phyloP scores from a whole-genome alignment of 257 asterid species.

The Solanum sejunctum region DNA sequence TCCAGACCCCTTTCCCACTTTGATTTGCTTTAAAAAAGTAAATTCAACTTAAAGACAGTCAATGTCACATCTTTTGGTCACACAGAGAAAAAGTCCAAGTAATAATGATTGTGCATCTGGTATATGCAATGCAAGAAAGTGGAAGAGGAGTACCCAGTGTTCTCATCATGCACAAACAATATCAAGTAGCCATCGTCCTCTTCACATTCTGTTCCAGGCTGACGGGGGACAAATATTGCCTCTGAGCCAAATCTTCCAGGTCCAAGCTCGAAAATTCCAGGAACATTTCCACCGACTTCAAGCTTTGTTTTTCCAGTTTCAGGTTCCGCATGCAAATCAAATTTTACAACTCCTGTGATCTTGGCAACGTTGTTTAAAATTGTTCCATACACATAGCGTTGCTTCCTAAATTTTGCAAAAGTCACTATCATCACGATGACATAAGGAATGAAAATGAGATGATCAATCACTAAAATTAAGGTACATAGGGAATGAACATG shows the following conservation, averaged over 20 bases:
- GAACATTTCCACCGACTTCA: constrained; percentile 83
- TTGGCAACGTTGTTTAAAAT: constrained; percentile 63
- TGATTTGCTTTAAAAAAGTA: not conserved
- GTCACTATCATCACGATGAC: not conserved
- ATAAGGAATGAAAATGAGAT: not conserved
- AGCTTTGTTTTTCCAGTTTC: constrained; percentile 66
- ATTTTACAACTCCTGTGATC: constrained; percentile 77
- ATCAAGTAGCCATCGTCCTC: constrained; percentile 99
- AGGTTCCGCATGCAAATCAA: constrained; percentile 85
- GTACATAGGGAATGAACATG: not conserved
- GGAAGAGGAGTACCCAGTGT: constrained; percentile 52
- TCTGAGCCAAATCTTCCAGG: constrained; percentile 92
- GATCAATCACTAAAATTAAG: not conserved
- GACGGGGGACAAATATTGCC: constrained; percentile 78
- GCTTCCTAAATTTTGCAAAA: constrained; percentile 49
- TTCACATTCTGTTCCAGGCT: constrained; percentile 59
- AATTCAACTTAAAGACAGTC: not conserved
- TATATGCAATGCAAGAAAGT: not conserved
- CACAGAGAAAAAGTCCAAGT: not conserved
- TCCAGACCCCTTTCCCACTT: not conserved
- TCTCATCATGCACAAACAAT: constrained; percentile 79
- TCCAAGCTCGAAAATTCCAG: constrained; percentile 79
- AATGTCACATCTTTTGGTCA: not conserved
- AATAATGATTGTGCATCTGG: not conserved
- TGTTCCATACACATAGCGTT: constrained; percentile 76